A percentile compares a stretch with the other conserved stretches of the same genome.
These are phyloP conservation scores for Scheffersomyces amazonensis DNA, from an alignment of 805 yeast genomes.

Conservation along the genomic window DNA sequence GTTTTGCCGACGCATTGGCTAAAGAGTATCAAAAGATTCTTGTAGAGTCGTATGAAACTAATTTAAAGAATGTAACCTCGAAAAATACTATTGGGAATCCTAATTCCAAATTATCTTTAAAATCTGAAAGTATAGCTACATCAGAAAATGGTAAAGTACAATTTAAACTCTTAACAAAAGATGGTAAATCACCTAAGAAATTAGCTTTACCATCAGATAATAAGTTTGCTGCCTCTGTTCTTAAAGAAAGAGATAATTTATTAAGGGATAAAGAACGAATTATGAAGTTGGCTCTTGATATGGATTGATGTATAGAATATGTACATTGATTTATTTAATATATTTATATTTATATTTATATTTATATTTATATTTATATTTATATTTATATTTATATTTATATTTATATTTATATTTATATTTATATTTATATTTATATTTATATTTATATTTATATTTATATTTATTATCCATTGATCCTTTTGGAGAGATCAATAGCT, in stretches of 20 bases:
- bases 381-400: conserved; percentile 13
- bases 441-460: conserved; percentile 13
- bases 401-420: not conserved
- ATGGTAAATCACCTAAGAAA: conserved; percentile 47
- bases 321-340: too few relatives aligned
- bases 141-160: conserved; percentile 22
- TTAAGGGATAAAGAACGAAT: conserved; percentile 55
- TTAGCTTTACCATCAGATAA: conserved; percentile 53
- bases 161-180: conserved; percentile 55
- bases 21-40: conserved; percentile 53
- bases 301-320: conserved; percentile 25
- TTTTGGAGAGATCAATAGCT: conserved; percentile 48
- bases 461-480: conserved; percentile 22
- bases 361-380: conserved; percentile 16
- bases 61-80: conserved; percentile 6
- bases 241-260: conserved; percentile 48
- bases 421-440: conserved; percentile 14
- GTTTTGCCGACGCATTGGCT: conserved; percentile 52
- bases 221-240: conserved; percentile 51
- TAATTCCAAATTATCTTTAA: conserved; percentile 16
- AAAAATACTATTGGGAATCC: not conserved
- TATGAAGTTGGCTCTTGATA: conserved; percentile 50
- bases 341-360: conserved; percentile 23
- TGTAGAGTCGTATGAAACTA: conserved; percentile 43
- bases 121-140: not conserved